Conservation (phyloP, 2,329 filamentous ascomycete genomes). For the Venturia effusa region DNA sequence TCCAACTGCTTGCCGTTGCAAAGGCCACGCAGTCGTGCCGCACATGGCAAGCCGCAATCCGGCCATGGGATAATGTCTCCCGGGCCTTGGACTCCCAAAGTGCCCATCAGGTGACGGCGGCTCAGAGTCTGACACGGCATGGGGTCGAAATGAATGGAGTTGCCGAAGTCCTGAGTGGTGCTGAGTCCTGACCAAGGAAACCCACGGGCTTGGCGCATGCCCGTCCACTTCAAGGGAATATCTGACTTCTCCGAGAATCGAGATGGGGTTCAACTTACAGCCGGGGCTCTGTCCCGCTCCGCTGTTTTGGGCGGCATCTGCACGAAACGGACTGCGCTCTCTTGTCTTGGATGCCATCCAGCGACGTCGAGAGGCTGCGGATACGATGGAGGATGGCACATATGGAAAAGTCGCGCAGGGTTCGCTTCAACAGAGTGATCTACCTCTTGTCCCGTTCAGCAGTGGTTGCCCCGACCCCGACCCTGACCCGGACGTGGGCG, state of each 20-base stretch:
- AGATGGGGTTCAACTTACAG: too few species aligned
- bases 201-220: neutral
- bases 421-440: neutral
- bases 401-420: neutral
- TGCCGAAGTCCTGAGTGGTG: neutral
- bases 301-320: neutral
- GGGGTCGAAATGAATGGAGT: neutral
- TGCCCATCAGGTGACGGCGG: neutral
- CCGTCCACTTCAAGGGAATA: neutral
- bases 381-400: too few species aligned
- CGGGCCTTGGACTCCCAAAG: neutral
- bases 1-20: neutral
- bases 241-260: too few species aligned
- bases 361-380: too few species aligned
- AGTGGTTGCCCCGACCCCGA: neutral
- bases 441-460: constrained; percentile 1
- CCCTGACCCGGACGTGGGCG: too few species aligned
- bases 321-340: neutral
- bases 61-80: neutral
- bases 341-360: neutral
- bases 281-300: neutral
- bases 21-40: neutral
- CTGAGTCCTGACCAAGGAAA: neutral
- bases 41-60: neutral
- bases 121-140: neutral